These are phyloP conservation scores for Mycothermus thermophilus DNA, from an alignment of 495 filamentous ascomycete genomes.

Conservation along the genomic window DNA sequence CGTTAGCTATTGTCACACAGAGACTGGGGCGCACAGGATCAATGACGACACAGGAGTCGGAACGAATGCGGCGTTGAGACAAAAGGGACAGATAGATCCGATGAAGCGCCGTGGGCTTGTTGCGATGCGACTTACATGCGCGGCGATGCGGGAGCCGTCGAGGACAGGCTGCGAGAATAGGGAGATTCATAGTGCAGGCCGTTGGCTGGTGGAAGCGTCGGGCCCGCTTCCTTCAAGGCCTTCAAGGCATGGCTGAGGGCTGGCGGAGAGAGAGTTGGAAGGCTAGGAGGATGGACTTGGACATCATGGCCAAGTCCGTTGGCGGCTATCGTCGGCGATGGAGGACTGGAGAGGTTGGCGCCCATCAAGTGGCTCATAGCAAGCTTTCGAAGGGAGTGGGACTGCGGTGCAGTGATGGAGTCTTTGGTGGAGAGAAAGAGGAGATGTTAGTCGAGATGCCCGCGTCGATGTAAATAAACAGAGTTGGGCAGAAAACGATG, in stretches of 20 bases:
- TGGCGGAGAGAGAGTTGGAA: no score
- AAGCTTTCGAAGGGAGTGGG: conserved; percentile 32
- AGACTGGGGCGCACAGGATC: not conserved
- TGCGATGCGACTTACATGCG: conserved; percentile 38
- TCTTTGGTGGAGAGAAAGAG: conserved; percentile 6
- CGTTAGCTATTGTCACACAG: conserved; percentile 10
- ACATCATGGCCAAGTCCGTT: not conserved
- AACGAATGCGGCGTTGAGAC: no score
- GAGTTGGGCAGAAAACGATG: no score
- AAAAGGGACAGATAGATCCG: no score
- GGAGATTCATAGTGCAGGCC: conserved; percentile 29
- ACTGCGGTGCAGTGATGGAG: no score
- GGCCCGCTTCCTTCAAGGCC: conserved; percentile 21
- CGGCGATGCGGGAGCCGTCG: conserved; percentile 41
- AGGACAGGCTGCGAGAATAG: conserved; percentile 35
- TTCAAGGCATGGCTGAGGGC: conserved; percentile 24
- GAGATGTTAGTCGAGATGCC: conserved; percentile 14
- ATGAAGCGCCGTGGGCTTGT: no score
- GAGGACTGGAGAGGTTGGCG: conserved; percentile 15
- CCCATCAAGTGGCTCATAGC: conserved; percentile 34
- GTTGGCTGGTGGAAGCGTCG: conserved; percentile 8
- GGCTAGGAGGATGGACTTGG: no score
- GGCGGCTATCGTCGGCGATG: conserved; percentile 17
- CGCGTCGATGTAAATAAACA: not conserved
- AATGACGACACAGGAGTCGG: not conserved